Conservation (phyloP, 345 rosid genomes). For the Hypericum perforatum region DNA sequence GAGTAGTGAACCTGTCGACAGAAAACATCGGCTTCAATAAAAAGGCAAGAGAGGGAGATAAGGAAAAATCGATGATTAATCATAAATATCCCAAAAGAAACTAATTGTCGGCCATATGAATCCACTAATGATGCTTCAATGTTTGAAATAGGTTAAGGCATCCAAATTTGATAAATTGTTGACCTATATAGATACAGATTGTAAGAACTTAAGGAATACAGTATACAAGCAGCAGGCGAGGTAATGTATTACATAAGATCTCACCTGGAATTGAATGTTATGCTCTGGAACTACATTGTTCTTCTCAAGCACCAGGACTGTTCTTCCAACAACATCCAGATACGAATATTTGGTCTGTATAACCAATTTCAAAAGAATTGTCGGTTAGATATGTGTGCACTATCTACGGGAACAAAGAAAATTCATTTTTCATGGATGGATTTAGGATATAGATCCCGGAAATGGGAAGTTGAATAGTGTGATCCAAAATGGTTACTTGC, state of each 20-base stretch:
- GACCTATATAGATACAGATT: too few species aligned
- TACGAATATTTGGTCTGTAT: constrained; percentile 85
- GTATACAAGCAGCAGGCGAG: neutral
- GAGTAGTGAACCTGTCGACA: constrained; percentile 72
- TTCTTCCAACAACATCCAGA: constrained; percentile 94
- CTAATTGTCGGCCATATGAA: too few species aligned
- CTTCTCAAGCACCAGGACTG: constrained; percentile 90
- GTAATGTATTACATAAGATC: neutral
- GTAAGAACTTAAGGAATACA: too few species aligned
- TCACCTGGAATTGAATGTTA: constrained; percentile 80
- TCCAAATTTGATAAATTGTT: too few species aligned
- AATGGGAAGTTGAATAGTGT: too few species aligned
- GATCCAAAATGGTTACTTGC: constrained; percentile 22
- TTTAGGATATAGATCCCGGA: too few species aligned
- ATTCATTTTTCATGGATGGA: neutral
- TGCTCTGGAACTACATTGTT: constrained; percentile 74
- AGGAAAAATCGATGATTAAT: neutral
- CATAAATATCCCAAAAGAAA: too few species aligned
- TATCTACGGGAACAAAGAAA: neutral
- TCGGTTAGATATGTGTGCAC: neutral
- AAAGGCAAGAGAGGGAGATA: neutral
- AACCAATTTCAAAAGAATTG: constrained; percentile 11
- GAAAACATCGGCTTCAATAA: neutral
- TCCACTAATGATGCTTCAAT: too few species aligned
- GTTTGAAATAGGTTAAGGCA: too few species aligned